A percentile compares a stretch with the other conserved stretches of the same genome.
phyloP scores from a whole-genome alignment of 2,329 filamentous ascomycete genomes.

The Colletotrichum plurivorum region DNA sequence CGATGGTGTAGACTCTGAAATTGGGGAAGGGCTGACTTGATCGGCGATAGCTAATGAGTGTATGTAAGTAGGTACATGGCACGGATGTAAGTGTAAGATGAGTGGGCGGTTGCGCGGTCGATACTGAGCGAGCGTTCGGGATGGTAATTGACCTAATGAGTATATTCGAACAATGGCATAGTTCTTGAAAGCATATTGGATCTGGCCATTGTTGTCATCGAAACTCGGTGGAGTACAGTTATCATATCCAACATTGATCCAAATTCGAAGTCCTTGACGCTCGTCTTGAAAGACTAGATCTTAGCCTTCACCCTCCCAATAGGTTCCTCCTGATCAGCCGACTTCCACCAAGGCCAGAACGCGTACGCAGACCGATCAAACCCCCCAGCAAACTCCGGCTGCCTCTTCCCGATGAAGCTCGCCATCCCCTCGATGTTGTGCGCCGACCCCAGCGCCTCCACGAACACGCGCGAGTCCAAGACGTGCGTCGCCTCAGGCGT shows the following conservation, averaged over 20 bases:
- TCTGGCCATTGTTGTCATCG: too few species aligned
- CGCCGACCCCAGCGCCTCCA: neutral
- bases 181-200: too few species aligned
- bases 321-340: neutral
- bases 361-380: conserved; percentile 1
- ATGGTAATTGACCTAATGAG: too few species aligned
- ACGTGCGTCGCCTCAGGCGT: conserved; percentile 26
- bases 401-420: neutral
- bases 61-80: too few species aligned
- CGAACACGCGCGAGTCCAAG: conserved; percentile 18
- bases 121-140: too few species aligned
- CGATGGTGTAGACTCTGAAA: too few species aligned
- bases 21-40: too few species aligned
- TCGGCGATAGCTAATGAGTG: too few species aligned
- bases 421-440: conserved; percentile 1
- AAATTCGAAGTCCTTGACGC: neutral
- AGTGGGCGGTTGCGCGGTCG: too few species aligned
- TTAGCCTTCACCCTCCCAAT: neutral
- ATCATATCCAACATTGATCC: neutral
- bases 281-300: neutral
- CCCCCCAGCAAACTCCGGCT: neutral
- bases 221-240: neutral
- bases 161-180: too few species aligned
- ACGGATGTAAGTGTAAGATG: too few species aligned
- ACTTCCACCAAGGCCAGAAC: conserved; percentile 19